Base-by-base conservation (phyloP, 2,329 filamentous ascomycete species). In the Cladophialophora psammophila region DNA sequence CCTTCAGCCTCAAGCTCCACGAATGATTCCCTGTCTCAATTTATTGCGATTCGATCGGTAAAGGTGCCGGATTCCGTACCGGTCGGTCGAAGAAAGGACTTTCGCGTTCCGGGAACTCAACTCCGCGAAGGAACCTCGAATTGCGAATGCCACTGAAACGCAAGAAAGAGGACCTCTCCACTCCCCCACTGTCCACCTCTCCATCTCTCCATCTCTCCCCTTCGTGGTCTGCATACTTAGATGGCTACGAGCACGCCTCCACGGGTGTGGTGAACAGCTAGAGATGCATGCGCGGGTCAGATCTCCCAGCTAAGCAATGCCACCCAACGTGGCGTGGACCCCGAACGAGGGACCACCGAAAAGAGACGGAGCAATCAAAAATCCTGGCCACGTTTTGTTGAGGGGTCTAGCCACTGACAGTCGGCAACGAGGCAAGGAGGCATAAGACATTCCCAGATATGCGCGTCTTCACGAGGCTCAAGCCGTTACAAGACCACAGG, bases 1-100 rank as follows among this genome's bases (percentile, higher is more conserved):
- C 35, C 20, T 54, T 54, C 59, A 61, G 59, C 59, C 59, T 42
- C 26, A 36, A 10, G 20, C 31, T 53, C 59, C 59, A 54, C 36
- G 7, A 31, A 26, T 26, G 26, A 26, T 26, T 48, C 18, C n/a
- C 18, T 10, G n/a, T 48, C n/a, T 18, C 42, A 20, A 20, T 48
- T 50, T 26, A 26, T 50, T 31, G 45, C 45, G 18, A 10, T 50
- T 10, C 13, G 26, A 20, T 50, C 45, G 45, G 18, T 12, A 3
- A 3, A 3, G 45, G 45, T 10, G 18, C 26, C 18, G 12, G 10
- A 31, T 20, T 13, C 45, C 26, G 45, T 31, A 9, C 45, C 10
- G 7, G 7, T 50, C 45, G 45, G 26, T 50, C 45, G n/a, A 50
- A 31, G 9, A 50, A 40, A 40, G 12, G 36, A 40, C 36, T 40